phyloP scores from a whole-genome alignment of 768 basidiomycete species.

The Tricholoma furcatifolium region DNA sequence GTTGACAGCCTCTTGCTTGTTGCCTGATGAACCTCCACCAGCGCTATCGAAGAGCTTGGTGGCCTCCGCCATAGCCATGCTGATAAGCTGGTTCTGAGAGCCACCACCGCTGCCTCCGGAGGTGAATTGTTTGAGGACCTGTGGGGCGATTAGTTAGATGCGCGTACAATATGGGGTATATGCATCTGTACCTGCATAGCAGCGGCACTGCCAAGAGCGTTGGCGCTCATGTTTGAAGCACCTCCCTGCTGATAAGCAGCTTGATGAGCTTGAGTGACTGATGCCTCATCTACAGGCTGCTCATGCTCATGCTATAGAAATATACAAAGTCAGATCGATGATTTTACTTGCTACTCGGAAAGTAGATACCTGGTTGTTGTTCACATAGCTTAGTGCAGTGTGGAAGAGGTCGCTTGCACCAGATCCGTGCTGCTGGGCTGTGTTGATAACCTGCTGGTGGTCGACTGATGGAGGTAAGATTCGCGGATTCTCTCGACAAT shows the following conservation, averaged over 20 bases:
- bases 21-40: constrained; percentile 61
- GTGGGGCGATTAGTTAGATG: background rate
- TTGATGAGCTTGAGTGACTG: constrained; percentile 58
- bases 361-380: constrained; percentile 45
- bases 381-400: constrained; percentile 51
- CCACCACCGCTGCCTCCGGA: constrained; percentile 42
- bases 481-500: background rate
- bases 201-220: constrained; percentile 72
- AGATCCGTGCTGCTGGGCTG: constrained; percentile 54
- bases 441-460: constrained; percentile 57
- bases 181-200: constrained; percentile 57
- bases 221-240: constrained; percentile 52
- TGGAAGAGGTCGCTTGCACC: constrained; percentile 59
- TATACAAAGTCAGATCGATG: background rate
- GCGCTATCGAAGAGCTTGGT: constrained; percentile 71
- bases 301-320: constrained; percentile 45
- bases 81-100: constrained; percentile 68
- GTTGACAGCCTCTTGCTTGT: constrained; percentile 84
- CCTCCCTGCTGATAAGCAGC: constrained; percentile 58
- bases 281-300: constrained; percentile 65
- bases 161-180: background rate
- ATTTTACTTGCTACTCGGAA: background rate
- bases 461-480: constrained; percentile 44
- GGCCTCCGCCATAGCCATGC: constrained; percentile 84
- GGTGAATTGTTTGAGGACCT: constrained; percentile 64